These are phyloP conservation scores for Lactarius tabidus DNA, from an alignment of 768 basidiomycete genomes.

Conservation along the genomic window DNA sequence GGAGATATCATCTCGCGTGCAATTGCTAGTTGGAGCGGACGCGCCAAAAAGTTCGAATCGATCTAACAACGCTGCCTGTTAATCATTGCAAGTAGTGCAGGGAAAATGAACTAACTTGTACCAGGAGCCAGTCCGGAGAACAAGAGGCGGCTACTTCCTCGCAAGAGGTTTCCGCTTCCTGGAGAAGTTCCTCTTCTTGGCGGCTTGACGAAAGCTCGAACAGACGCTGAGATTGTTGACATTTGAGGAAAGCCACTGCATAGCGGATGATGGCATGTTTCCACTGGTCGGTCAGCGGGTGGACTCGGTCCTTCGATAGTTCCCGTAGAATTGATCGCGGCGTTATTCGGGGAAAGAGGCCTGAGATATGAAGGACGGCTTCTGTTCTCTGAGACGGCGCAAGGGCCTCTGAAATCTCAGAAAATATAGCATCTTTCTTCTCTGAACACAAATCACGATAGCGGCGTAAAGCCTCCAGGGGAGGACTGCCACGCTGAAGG, in stretches of 20 bases:
- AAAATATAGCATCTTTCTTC: not conserved
- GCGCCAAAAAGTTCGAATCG: conserved; percentile 42
- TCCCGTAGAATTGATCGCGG: conserved; percentile 16
- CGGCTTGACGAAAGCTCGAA: not conserved
- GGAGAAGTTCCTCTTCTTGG: not conserved
- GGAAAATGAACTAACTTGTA: conserved; percentile 5
- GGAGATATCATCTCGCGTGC: conserved; percentile 48
- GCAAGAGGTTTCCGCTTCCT: not conserved
- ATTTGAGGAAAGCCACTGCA: conserved; percentile 9
- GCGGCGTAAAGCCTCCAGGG: not conserved
- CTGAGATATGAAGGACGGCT: not conserved
- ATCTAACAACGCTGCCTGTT: conserved; percentile 32
- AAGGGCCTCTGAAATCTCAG: not conserved
- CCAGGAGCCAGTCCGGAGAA: conserved; percentile 16
- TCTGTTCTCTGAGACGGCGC: not conserved
- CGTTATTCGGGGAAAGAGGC: conserved; percentile 14
- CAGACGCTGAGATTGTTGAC: conserved; percentile 10
- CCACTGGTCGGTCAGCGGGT: conserved; percentile 6
- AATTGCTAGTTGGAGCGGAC: conserved; percentile 41
- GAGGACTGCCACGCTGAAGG: not conserved
- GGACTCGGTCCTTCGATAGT: conserved; percentile 25
- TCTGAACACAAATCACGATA: not conserved
- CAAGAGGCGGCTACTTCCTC: not conserved
- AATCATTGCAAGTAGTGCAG: not conserved
- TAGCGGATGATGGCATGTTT: not conserved